Evolutionary conservation across 1,139 yeast species (phyloP).

Genomic region (Pichia sp.): DNA sequence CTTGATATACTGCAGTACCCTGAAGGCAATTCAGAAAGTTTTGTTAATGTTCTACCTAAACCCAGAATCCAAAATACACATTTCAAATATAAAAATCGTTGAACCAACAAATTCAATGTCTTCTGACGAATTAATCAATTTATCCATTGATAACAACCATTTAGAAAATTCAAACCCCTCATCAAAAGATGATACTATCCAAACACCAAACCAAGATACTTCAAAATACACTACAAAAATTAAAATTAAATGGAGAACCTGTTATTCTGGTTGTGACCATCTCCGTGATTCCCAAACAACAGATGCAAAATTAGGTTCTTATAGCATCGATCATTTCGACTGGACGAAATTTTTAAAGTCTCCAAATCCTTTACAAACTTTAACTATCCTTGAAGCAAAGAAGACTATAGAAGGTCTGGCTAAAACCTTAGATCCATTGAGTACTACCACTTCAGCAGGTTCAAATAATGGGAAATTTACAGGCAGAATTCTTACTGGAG

Average conservation of each 20-base stretch:
- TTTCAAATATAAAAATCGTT: constrained; percentile 41
- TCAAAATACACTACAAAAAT: constrained; percentile 50
- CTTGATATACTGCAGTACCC: constrained; percentile 33
- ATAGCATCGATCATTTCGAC: constrained; percentile 35
- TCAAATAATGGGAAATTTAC: constrained; percentile 20
- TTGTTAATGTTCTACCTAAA: constrained; percentile 53
- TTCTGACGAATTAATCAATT: constrained; percentile 25
- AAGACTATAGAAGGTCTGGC: constrained; percentile 17
- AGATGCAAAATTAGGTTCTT: constrained; percentile 32
- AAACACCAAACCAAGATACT: constrained; percentile 36
- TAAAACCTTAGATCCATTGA: constrained; percentile 11
- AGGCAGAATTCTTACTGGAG: constrained; percentile 60
- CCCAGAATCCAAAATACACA: constrained; percentile 48
- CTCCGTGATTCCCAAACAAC: constrained; percentile 31
- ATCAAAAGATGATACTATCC: no score
- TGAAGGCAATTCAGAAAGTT: constrained; percentile 53
- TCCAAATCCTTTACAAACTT: constrained; percentile 15
- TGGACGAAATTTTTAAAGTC: constrained; percentile 22
- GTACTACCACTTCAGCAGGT: no score
- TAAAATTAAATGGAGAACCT: constrained; percentile 61
- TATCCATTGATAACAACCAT: constrained; percentile 29
- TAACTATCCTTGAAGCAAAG: constrained; percentile 16
- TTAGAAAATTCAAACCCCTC: no score
- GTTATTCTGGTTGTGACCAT: constrained; percentile 51
- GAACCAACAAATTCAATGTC: constrained; percentile 28